Conservation (phyloP, 1,139 yeast genomes). For the Geotrichum fermentans region DNA sequence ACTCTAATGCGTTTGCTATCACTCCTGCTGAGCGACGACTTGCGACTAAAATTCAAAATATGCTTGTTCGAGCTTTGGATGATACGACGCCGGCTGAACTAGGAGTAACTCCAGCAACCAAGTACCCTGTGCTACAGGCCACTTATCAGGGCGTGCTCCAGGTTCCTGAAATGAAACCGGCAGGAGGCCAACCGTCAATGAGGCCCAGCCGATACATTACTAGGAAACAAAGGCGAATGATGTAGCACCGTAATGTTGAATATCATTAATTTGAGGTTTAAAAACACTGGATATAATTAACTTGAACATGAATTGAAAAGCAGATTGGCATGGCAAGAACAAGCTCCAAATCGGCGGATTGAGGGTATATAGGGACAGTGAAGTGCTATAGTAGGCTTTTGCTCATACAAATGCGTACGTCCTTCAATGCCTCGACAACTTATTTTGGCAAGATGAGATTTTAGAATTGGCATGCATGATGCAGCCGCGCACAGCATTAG, state of each 20-base stretch:
- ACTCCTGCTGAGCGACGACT: conserved; percentile 45
- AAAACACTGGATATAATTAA: too few relatives aligned
- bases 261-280: too few relatives aligned
- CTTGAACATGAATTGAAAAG: too few relatives aligned
- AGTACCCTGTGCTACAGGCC: conserved; percentile 63
- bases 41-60: conserved; percentile 48
- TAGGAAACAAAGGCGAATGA: conserved; percentile 12
- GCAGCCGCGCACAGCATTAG: too few relatives aligned
- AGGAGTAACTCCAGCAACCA: conserved; percentile 30
- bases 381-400: too few relatives aligned
- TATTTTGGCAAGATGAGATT: too few relatives aligned
- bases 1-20: conserved; percentile 36
- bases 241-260: not conserved
- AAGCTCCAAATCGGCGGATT: too few relatives aligned
- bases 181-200: conserved; percentile 17
- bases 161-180: conserved; percentile 41
- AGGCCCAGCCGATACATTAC: conserved; percentile 18
- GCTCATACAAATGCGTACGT: too few relatives aligned
- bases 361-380: too few relatives aligned
- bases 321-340: too few relatives aligned
- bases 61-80: conserved; percentile 45
- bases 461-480: too few relatives aligned
- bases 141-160: conserved; percentile 76
- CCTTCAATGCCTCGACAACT: too few relatives aligned
- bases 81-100: conserved; percentile 31